A percentile compares a stretch with the other conserved stretches of the same genome.
Conservation (phyloP, 2,329 filamentous ascomycete species). For the Orbilia ellipsospora region DNA sequence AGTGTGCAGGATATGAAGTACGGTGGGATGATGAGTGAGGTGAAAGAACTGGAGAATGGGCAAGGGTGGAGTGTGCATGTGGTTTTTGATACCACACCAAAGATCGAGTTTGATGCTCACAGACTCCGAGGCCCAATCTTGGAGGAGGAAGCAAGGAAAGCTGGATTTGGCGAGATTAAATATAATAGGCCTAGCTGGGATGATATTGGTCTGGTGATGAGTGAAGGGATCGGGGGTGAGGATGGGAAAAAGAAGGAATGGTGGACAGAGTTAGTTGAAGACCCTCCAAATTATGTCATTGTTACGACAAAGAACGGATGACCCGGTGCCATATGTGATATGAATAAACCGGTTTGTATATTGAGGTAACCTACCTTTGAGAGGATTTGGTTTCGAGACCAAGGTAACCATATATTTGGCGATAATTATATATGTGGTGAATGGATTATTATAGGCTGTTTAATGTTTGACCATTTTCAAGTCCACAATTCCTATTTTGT, state of each 20-base stretch:
- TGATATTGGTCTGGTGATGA: background rate
- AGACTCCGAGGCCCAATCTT: background rate
- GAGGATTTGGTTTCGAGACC: no score
- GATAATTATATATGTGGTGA: no score
- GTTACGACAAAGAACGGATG: conserved; percentile 2
- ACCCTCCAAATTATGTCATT: conserved; percentile 5
- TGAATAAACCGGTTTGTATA: background rate
- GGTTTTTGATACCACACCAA: conserved; percentile 3
- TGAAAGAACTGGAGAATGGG: conserved; percentile 3
- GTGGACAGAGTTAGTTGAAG: background rate
- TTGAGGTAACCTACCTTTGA: background rate
- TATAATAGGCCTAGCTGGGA: background rate
- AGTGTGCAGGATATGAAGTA: conserved; percentile 4
- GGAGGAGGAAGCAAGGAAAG: conserved; percentile 1
- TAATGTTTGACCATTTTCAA: no score
- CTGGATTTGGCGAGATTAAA: background rate
- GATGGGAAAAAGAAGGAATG: background rate
- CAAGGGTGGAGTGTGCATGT: conserved; percentile 7
- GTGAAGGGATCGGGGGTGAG: conserved; percentile 3
- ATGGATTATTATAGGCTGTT: no score
- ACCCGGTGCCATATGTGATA: background rate
- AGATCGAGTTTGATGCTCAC: conserved; percentile 6
- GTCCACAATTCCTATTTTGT: no score
- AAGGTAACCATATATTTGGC: no score
- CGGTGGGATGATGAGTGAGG: conserved; percentile 3